phyloP scores from a whole-genome alignment of 2,329 filamentous ascomycete genomes.

The Blastomyces parvus region DNA sequence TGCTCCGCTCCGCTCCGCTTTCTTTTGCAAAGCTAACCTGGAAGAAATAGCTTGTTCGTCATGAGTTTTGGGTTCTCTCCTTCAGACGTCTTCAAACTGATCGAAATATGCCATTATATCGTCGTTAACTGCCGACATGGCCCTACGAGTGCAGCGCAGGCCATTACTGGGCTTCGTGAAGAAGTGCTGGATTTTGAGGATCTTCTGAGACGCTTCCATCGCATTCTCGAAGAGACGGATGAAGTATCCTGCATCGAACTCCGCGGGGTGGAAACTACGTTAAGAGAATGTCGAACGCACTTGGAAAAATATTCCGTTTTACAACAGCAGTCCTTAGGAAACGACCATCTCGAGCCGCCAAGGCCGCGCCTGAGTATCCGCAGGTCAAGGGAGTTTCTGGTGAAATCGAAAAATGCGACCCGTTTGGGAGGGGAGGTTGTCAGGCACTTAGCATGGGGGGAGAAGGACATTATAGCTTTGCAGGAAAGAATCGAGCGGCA shows the following conservation, averaged over 20 bases:
- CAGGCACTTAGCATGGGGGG: conserved; percentile 9
- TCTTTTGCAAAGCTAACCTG: neutral
- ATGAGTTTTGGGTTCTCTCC: conserved; percentile 17
- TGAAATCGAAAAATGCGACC: conserved; percentile 9
- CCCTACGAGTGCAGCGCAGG: conserved; percentile 11
- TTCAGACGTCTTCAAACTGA: conserved; percentile 14
- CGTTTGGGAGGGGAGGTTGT: conserved; percentile 6
- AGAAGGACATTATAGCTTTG: conserved; percentile 11
- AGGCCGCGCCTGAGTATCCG: neutral
- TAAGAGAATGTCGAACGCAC: conserved; percentile 11
- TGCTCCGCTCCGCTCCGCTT: neutral
- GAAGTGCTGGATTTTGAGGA: conserved; percentile 13
- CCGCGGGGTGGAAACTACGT: conserved; percentile 11
- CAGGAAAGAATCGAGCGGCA: conserved; percentile 13
- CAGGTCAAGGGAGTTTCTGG: conserved; percentile 4
- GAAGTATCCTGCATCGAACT: conserved; percentile 13
- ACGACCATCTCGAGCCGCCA: neutral
- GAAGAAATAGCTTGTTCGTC: neutral
- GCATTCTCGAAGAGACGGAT: conserved; percentile 9
- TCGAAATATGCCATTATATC: conserved; percentile 13
- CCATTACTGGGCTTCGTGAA: conserved; percentile 8
- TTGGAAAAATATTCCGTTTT: conserved; percentile 11
- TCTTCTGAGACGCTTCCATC: conserved; percentile 11
- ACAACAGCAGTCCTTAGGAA: neutral
- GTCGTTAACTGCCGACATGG: conserved; percentile 13